Base-by-base conservation (phyloP, 768 basidiomycete genomes). In the Lepiota subincarnata region DNA sequence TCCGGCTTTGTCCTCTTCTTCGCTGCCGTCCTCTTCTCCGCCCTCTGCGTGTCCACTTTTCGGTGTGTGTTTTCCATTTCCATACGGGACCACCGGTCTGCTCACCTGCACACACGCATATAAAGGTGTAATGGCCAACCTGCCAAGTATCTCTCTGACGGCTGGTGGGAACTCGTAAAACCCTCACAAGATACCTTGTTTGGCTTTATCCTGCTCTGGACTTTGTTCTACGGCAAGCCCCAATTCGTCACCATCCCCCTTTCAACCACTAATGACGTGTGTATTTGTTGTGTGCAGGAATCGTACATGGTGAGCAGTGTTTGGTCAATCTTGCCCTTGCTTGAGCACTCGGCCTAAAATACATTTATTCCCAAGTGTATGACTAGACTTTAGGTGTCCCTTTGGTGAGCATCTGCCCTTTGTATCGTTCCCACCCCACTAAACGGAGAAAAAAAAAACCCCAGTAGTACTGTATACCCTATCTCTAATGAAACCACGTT, bases 171-270 rank as follows among this genome's bases (percentile, higher is more conserved):
- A 50, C 70, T 96, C 35, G 70, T 86, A 43, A 92, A 87, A 57
- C 87, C 94, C 0, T 92, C 92, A 8, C 89, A 93, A 69, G 94
- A 97, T 68, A 94, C 92, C 59, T 73, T 86, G 14, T 91, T 92
- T 62, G 91, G 92, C 2, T 98, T 95, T 62, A 80, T 98, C 54
- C 80, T 97, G 24, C 86, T 89, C 18, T 98, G 94, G 94, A 98
- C 94, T 34, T 73, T 96, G 51, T 89, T 94, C 67, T 96, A 90
- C 66, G 94, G 90, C 92, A 61, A 55, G 87, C 70, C 12, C 38
- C 49, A 45, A 24, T 57, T 31, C 54, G 38, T 42, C 39, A 35
- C 57, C 16, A 18, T 5, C 44, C 13, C 35, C 48, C 49, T 31
- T 36, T 59, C 38, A 12, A 8, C n/a, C 20, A 28, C n/a, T 36